phyloP scores from a whole-genome alignment of 176 grass and related monocot genomes.

The Panicum miliaceum region DNA sequence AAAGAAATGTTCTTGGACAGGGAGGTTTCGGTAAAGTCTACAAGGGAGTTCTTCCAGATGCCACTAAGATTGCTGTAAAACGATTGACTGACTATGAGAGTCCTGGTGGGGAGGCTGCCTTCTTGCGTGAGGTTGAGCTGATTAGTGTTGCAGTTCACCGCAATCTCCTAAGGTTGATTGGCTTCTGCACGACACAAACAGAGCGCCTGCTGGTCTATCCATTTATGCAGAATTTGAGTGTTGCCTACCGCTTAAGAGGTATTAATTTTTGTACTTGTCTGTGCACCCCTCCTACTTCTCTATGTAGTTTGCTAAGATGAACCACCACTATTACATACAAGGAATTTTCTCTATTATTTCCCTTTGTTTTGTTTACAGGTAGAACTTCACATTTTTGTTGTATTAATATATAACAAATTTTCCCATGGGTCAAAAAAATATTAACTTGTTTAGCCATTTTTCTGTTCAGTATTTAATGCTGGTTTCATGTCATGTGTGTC shows the following conservation, averaged over 20 bases:
- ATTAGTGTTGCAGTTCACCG: conserved; percentile 90
- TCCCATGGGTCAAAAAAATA: neutral
- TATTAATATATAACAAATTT: neutral
- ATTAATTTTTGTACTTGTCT: conserved; percentile 27
- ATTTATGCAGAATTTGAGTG: conserved; percentile 92
- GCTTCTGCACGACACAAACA: conserved; percentile 77
- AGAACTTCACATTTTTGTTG: conserved; percentile 14
- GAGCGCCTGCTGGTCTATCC: conserved; percentile 85
- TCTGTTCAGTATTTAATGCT: conserved; percentile 31
- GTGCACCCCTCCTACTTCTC: neutral
- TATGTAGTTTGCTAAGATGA: neutral
- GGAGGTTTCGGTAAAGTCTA: conserved; percentile 97
- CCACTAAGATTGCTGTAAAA: conserved; percentile 88
- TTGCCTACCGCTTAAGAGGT: conserved; percentile 90
- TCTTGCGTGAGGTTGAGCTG: conserved; percentile 86
- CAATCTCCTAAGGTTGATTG: conserved; percentile 82
- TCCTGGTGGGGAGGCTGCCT: conserved; percentile 76
- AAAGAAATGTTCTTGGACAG: conserved; percentile 89
- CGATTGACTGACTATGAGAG: conserved; percentile 84
- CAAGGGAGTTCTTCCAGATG: conserved; percentile 81
- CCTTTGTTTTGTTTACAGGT: neutral
- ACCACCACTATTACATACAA: neutral
- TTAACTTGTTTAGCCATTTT: neutral
- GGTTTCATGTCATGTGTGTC: conserved; percentile 15
- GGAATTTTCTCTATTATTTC: neutral